phyloP scores from a whole-genome alignment of 805 yeast genomes.

The Candida nitratophila region DNA sequence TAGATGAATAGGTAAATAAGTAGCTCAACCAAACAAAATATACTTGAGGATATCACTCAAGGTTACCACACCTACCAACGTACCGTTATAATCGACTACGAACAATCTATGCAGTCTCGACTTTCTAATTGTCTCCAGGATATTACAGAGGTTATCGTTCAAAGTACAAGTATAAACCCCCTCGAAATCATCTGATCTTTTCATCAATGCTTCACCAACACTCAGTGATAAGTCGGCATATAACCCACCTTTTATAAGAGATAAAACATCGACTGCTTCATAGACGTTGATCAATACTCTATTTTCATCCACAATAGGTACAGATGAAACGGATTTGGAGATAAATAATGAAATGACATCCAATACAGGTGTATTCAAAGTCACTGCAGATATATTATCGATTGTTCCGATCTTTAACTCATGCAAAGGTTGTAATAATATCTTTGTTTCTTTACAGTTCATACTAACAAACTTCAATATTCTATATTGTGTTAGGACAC shows the following conservation, averaged over 20 bases:
- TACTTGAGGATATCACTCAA: conserved; percentile 86
- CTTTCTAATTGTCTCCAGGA: conserved; percentile 88
- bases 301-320: conserved; percentile 82
- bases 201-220: conserved; percentile 93
- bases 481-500: conserved; percentile 93
- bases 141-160: conserved; percentile 77
- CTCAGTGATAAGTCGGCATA: conserved; percentile 84
- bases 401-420: conserved; percentile 60
- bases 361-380: conserved; percentile 86
- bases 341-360: conserved; percentile 84
- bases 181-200: conserved; percentile 92
- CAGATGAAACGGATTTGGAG: conserved; percentile 76
- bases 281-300: conserved; percentile 75
- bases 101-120: conserved; percentile 87
- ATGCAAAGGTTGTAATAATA: conserved; percentile 66
- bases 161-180: conserved; percentile 95
- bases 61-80: conserved; percentile 76
- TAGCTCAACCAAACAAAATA: conserved; percentile 54
- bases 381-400: conserved; percentile 61
- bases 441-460: conserved; percentile 91
- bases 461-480: conserved; percentile 91
- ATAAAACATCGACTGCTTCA: conserved; percentile 92
- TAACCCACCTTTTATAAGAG: conserved; percentile 89
- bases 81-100: conserved; percentile 81
- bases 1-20: no score